Evolutionary conservation across 2,329 filamentous ascomycete genomes (phyloP).

Genomic region (Spiromastix sp.): DNA sequence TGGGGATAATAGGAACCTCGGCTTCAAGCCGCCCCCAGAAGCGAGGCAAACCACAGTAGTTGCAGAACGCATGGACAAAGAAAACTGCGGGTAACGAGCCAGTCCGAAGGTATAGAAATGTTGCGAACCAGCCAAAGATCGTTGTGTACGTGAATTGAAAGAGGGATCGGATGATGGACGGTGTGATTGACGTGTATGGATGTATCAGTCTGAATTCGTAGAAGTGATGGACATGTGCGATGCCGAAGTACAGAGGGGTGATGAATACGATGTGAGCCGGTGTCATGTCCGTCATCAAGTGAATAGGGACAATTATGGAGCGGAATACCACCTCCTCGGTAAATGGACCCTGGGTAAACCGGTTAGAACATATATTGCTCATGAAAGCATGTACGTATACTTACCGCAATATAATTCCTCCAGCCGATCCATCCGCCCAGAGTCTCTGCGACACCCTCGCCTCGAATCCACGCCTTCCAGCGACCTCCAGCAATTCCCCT

Average conservation of each 20-base stretch:
- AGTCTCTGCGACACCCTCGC: slow-evolving; percentile 47
- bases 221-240: slow-evolving; percentile 90
- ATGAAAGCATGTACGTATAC: too few relatives aligned
- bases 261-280: slow-evolving; percentile 58
- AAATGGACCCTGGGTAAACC: slow-evolving; percentile 59
- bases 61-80: slow-evolving; percentile 78
- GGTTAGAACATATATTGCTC: slow-evolving; percentile 5
- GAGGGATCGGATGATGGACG: slow-evolving; percentile 59
- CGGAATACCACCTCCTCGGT: slow-evolving; percentile 94
- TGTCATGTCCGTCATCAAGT: slow-evolving; percentile 58
- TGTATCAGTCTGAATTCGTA: slow-evolving; percentile 85
- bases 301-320: slow-evolving; percentile 70
- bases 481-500: slow-evolving; percentile 59
- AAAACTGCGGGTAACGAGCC: slow-evolving; percentile 70
- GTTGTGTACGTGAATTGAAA: slow-evolving; percentile 87
- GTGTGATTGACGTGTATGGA: slow-evolving; percentile 53
- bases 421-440: slow-evolving; percentile 69
- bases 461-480: slow-evolving; percentile 55
- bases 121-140: slow-evolving; percentile 85
- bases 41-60: slow-evolving; percentile 78
- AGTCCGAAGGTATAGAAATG: slow-evolving; percentile 78
- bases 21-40: slow-evolving; percentile 68
- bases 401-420: slow-evolving; percentile 76
- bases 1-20: slow-evolving; percentile 27
- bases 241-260: slow-evolving; percentile 80